Conservation (phyloP, 2,329 filamentous ascomycete species). For the Diaporthe aspalathi region DNA sequence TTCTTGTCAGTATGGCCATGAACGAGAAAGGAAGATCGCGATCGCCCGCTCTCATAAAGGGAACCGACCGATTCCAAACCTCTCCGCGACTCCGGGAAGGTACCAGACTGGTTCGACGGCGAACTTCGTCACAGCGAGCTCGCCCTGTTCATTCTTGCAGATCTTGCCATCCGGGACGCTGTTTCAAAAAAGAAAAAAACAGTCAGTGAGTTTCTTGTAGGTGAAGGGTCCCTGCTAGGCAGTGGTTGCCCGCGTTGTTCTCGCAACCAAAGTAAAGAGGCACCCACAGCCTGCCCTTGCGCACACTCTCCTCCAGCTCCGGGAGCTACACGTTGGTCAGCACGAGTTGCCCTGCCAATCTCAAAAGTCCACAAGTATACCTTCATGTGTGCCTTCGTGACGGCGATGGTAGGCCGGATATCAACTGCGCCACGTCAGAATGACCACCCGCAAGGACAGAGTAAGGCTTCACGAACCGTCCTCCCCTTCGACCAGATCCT, state of each 20-base stretch:
- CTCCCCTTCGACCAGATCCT: constrained; percentile 80
- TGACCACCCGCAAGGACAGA: constrained; percentile 10
- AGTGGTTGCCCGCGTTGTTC: background rate
- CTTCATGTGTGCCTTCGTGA: constrained; percentile 95
- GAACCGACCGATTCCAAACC: constrained; percentile 84
- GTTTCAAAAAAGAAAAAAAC: constrained; percentile 40
- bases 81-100: constrained; percentile 85
- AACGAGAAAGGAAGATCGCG: no score
- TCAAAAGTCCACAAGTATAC: constrained; percentile 45
- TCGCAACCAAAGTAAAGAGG: background rate
- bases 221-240: background rate
- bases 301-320: constrained; percentile 90
- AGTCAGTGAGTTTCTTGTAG: constrained; percentile 23
- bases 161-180: constrained; percentile 85
- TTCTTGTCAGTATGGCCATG: constrained; percentile 44
- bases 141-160: constrained; percentile 85
- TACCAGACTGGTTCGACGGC: constrained; percentile 97
- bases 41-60: constrained; percentile 21
- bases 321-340: constrained; percentile 67
- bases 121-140: constrained; percentile 94
- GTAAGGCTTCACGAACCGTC: constrained; percentile 59
- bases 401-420: constrained; percentile 88
- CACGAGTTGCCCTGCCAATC: background rate
- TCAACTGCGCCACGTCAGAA: constrained; percentile 66
- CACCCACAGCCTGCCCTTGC: constrained; percentile 75